Base-by-base conservation (phyloP, 306 rosid genomes). In the Pyrus pyrifolia region DNA sequence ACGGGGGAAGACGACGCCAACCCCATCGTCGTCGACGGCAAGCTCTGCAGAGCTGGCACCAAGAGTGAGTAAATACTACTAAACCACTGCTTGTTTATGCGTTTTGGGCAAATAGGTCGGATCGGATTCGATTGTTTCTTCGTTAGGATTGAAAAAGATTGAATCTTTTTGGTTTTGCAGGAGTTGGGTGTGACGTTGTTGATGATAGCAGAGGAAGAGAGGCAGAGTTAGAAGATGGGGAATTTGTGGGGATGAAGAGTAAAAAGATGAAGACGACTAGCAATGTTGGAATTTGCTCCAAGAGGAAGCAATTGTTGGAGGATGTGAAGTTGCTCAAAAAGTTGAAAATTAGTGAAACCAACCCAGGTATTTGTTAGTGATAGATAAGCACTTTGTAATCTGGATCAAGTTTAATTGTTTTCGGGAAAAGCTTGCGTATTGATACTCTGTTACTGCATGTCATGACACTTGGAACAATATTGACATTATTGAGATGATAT, bases 21-120 rank as follows among this genome's bases (percentile, higher is more conserved):
- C 15, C 77, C 97, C 4, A 81, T 91, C 44, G 13, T 86, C 15
- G 93, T 91, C 29, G 86, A 89, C 21, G 95, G 93, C 25, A 94
- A 86, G 80, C 86, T 84, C 57, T 76, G 69, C 72, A 89, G 76
- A 87, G 25, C 82, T 45, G 91, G 87, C 14, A 29, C 76, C 78
- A 94, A 90, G 65, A 71, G 97, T 94, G 79, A 75, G 88, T 76
- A 46, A 44, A 44, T 67, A 18, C 51, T 27, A 57, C 8, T 4
- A 44, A 58, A 25, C 60, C 40, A 55, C 44, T 46, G 11, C 14
- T 22, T 11, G 10, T 21, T 18, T 17, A 1, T 66, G 4, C 73
- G 44, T 22, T 46, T 13, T 49, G 49, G 4, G 22, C 64, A 11
- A 29, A 25, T 62, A 40, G 67, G 35, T 67, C 17, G 40, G 2